Percentiles rank a stretch among this genome's conserved stretches.
Evolutionary conservation across 257 asterid species (phyloP).

Genomic region (Nicotiana knightiana): DNA sequence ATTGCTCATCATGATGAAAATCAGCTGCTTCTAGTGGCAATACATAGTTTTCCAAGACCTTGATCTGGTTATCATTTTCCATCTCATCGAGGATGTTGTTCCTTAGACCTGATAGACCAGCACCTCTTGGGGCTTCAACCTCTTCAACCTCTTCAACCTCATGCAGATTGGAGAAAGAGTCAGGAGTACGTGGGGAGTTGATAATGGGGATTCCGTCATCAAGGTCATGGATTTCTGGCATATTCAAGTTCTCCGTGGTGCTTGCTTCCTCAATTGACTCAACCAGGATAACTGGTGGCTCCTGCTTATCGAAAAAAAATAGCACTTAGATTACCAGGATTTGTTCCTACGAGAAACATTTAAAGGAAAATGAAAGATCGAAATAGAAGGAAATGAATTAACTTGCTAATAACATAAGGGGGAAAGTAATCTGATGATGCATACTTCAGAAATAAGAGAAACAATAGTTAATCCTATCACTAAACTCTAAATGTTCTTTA

Average conservation of each 20-base stretch:
- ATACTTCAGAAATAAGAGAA: not conserved
- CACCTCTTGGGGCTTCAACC: conserved; percentile 21
- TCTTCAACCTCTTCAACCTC: conserved; percentile 22
- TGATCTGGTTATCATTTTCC: conserved; percentile 14
- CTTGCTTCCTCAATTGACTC: conserved; percentile 29
- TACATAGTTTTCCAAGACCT: not conserved
- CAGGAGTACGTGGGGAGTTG: conserved; percentile 47
- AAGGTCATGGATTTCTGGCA: conserved; percentile 35
- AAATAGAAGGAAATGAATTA: not conserved
- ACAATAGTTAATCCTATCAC: not conserved
- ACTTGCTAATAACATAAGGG: not conserved
- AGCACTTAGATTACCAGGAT: not conserved
- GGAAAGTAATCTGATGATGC: not conserved
- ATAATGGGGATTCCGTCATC: conserved; percentile 24
- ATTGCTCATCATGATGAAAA: conserved; percentile 33
- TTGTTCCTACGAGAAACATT: conserved; percentile 9
- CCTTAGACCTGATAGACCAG: conserved; percentile 17
- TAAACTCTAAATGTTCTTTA: not conserved
- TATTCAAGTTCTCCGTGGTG: conserved; percentile 22
- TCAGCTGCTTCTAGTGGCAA: conserved; percentile 23
- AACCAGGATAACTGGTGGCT: conserved; percentile 17
- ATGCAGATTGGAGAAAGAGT: conserved; percentile 32
- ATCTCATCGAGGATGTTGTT: conserved; percentile 9
- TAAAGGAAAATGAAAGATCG: not conserved
- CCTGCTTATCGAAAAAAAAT: conserved; percentile 33